These are phyloP conservation scores for Gastrolobium villosum DNA, from an alignment of 306 rosid genomes.

Conservation along the genomic window DNA sequence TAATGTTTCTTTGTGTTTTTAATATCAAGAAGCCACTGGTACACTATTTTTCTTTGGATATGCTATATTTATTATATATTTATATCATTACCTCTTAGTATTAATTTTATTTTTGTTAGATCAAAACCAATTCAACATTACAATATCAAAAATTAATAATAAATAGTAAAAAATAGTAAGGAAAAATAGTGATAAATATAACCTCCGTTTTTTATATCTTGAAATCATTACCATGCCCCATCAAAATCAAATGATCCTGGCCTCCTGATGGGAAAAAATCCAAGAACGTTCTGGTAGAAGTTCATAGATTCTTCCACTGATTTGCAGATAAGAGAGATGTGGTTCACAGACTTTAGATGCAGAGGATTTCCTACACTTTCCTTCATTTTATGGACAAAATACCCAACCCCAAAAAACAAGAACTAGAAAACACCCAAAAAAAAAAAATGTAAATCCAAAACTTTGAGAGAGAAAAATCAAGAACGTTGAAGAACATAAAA, in stretches of 20 bases:
- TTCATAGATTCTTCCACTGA: conserved; percentile 70
- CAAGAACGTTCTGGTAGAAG: conserved; percentile 86
- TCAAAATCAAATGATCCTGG: conserved; percentile 90
- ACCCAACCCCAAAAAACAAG: neutral
- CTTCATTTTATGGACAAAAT: conserved; percentile 61
- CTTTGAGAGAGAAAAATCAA: neutral
- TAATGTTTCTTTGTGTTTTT: neutral
- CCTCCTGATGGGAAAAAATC: conserved; percentile 84
- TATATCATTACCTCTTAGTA: no score
- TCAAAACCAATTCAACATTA: no score
- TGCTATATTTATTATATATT: no score
- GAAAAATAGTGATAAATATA: no score
- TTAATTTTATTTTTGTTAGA: no score
- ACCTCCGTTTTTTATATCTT: no score
- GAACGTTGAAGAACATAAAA: neutral
- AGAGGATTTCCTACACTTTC: conserved; percentile 80
- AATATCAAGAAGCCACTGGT: neutral
- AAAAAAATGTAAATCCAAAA: neutral
- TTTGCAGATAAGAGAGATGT: conserved; percentile 78
- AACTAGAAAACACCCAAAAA: neutral
- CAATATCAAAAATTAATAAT: no score
- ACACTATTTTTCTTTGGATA: neutral
- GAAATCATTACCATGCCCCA: conserved; percentile 78
- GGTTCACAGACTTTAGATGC: conserved; percentile 86
- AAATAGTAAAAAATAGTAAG: no score